Evolutionary conservation across 495 filamentous ascomycete genomes (phyloP).

Genomic region (Hamigera avellanea): DNA sequence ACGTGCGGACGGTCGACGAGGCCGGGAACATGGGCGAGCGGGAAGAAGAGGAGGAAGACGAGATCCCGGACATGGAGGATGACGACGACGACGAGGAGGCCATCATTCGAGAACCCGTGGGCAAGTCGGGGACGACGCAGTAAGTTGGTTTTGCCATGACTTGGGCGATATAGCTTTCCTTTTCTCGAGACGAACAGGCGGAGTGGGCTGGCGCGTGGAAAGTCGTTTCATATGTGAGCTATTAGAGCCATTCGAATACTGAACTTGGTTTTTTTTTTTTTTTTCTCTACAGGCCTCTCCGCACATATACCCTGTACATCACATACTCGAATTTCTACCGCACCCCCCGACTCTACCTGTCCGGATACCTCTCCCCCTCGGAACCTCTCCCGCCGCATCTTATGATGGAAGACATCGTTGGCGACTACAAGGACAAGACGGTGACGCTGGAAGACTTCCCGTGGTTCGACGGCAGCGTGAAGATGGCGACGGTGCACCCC

Average conservation of each 20-base stretch:
- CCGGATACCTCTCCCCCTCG: slow-evolving; percentile 72
- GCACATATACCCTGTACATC: slow-evolving; percentile 96
- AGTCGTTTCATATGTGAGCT: too few relatives aligned
- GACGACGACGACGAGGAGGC: slow-evolving; percentile 95
- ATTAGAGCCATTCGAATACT: too few relatives aligned
- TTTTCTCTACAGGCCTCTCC: slow-evolving; percentile 47
- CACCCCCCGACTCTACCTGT: slow-evolving; percentile 90
- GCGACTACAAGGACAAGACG: slow-evolving; percentile 99
- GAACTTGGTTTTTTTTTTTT: neutral
- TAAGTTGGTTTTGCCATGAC: slow-evolving; percentile 43
- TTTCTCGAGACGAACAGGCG: too few relatives aligned
- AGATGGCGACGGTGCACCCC: slow-evolving; percentile 94
- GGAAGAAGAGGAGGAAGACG: slow-evolving; percentile 66
- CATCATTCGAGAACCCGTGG: slow-evolving; percentile 73
- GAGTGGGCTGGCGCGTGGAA: too few relatives aligned
- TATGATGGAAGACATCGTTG: slow-evolving; percentile 99
- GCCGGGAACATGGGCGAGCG: slow-evolving; percentile 58
- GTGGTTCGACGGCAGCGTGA: slow-evolving; percentile 68
- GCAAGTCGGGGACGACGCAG: slow-evolving; percentile 48
- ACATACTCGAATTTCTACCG: slow-evolving; percentile 95
- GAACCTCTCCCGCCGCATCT: slow-evolving; percentile 75
- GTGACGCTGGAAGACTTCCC: slow-evolving; percentile 97
- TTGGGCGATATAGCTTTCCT: too few relatives aligned
- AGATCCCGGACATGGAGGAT: slow-evolving; percentile 97
- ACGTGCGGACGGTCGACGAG: slow-evolving; percentile 81